A percentile compares a stretch with the other conserved stretches of the same genome.
phyloP scores from a whole-genome alignment of 805 yeast species.

The Saccharomycopsis fermentans region DNA sequence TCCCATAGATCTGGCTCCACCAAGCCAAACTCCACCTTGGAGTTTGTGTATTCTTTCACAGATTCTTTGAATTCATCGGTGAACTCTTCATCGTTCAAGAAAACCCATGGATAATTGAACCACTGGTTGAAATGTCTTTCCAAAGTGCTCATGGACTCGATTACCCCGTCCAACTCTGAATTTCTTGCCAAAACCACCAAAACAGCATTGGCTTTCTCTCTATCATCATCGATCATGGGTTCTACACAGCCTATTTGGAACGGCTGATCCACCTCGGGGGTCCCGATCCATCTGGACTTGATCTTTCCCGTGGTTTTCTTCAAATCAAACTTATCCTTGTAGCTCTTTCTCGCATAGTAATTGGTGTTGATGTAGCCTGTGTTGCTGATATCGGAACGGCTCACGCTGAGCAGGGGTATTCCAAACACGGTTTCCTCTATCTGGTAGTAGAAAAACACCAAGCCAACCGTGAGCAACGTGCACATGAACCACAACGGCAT shows the following conservation, averaged over 20 bases:
- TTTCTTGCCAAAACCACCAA: constrained; percentile 79
- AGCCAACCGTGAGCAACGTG: not conserved
- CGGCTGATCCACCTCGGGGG: constrained; percentile 13
- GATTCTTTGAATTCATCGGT: constrained; percentile 47
- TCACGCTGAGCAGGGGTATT: not conserved
- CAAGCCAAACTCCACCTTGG: constrained; percentile 62
- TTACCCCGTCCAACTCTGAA: constrained; percentile 66
- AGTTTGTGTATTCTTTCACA: constrained; percentile 43
- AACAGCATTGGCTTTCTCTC: constrained; percentile 63
- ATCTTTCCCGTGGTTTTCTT: constrained; percentile 8
- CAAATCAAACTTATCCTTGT: constrained; percentile 16
- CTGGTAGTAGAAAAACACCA: not conserved
- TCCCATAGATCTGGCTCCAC: constrained; percentile 59
- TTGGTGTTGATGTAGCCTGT: not conserved
- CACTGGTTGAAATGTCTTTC: constrained; percentile 90
- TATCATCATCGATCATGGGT: constrained; percentile 4
- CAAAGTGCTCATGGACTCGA: constrained; percentile 58
- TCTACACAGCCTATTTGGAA: constrained; percentile 19
- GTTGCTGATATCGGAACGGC: not conserved
- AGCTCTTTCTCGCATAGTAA: constrained; percentile 4
- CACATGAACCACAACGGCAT: constrained; percentile 14
- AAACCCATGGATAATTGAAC: constrained; percentile 89
- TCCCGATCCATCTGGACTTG: constrained; percentile 15
- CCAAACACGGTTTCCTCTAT: not conserved
- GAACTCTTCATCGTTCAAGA: constrained; percentile 74